Conservation (phyloP, 2,329 filamentous ascomycete species). For the Madurella mycetomatis region DNA sequence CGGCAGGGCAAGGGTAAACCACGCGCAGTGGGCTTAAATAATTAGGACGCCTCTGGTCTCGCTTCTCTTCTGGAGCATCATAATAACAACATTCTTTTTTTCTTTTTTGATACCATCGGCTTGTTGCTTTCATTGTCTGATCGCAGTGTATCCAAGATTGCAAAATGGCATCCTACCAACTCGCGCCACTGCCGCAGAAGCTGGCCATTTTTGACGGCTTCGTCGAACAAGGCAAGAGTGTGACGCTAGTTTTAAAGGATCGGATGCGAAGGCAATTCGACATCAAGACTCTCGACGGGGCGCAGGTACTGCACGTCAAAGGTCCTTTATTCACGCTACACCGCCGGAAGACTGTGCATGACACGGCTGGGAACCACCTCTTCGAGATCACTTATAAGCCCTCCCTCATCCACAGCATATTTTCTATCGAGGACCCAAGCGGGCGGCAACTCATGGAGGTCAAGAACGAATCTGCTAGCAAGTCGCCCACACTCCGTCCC, state of each 20-base stretch:
- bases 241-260: constrained; percentile 56
- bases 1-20: no score
- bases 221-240: constrained; percentile 33
- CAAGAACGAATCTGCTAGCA: constrained; percentile 50
- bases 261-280: constrained; percentile 61
- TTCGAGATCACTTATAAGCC: constrained; percentile 56
- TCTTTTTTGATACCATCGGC: no score
- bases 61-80: no score
- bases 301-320: constrained; percentile 51
- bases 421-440: constrained; percentile 42
- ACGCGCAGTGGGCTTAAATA: no score
- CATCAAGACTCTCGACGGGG: constrained; percentile 51
- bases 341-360: constrained; percentile 52
- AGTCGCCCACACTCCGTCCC: constrained; percentile 26
- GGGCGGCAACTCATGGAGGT: constrained; percentile 50
- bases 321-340: constrained; percentile 51
- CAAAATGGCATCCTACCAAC: constrained; percentile 17
- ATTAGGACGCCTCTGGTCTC: no score
- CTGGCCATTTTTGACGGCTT: constrained; percentile 39
- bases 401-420: constrained; percentile 48
- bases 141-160: no score
- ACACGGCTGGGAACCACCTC: constrained; percentile 49
- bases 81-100: no score
- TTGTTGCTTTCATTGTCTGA: no score
- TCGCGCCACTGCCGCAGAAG: constrained; percentile 30